A percentile compares a stretch with the other conserved stretches of the same genome.
These are phyloP conservation scores for Didymella exigua DNA, from an alignment of 2,329 filamentous ascomycete genomes.

Conservation along the genomic window DNA sequence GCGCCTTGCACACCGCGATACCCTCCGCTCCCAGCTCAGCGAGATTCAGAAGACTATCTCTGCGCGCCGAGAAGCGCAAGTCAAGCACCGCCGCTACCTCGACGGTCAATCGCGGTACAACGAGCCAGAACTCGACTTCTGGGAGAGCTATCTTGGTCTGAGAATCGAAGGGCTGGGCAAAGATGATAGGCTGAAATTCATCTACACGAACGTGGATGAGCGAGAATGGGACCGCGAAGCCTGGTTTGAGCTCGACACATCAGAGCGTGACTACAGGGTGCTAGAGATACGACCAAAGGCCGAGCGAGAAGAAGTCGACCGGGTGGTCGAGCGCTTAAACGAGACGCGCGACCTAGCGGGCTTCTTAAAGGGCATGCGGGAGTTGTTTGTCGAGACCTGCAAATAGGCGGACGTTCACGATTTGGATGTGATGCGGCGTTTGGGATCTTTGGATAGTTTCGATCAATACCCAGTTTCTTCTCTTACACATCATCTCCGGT, in stretches of 20 bases:
- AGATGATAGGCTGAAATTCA: conserved; percentile 85
- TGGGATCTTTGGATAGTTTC: conserved; percentile 10
- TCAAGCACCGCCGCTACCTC: conserved; percentile 72
- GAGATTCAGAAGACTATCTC: conserved; percentile 74
- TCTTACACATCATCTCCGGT: conserved; percentile 10
- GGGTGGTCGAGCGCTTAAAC: conserved; percentile 78
- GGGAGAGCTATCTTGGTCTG: conserved; percentile 88
- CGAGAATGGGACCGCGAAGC: conserved; percentile 86
- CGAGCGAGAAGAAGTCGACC: conserved; percentile 76
- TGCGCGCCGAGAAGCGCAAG: conserved; percentile 71
- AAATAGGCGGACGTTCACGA: conserved; percentile 43
- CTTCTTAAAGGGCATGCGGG: conserved; percentile 81
- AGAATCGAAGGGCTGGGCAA: conserved; percentile 86
- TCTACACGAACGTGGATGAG: conserved; percentile 86
- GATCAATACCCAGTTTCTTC: conserved; percentile 15
- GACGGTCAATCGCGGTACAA: conserved; percentile 88
- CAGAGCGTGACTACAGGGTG: conserved; percentile 82
- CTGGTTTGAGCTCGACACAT: conserved; percentile 89
- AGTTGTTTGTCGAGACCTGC: conserved; percentile 68
- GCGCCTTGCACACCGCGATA: conserved; percentile 61
- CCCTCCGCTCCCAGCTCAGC: conserved; percentile 62
- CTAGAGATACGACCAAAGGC: conserved; percentile 81
- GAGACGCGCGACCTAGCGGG: conserved; percentile 75
- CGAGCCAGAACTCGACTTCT: conserved; percentile 91
- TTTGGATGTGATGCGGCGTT: conserved; percentile 13